Evolutionary conservation across 2,329 filamentous ascomycete genomes (phyloP).

Genomic region (Thelonectria rubi): DNA sequence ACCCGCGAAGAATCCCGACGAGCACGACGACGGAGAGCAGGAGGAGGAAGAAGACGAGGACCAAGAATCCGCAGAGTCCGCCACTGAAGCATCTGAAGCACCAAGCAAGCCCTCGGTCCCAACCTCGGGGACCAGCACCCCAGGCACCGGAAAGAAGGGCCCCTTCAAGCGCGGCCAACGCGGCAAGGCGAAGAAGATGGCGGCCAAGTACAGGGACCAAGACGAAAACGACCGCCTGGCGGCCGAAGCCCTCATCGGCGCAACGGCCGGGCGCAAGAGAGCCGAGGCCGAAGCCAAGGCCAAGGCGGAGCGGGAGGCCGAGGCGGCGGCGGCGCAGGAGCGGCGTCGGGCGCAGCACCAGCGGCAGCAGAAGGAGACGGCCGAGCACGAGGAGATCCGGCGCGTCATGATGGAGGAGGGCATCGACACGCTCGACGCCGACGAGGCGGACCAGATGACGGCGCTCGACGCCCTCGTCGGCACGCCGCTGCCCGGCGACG

Average conservation of each 20-base stretch:
- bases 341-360: constrained; percentile 84
- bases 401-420: constrained; percentile 68
- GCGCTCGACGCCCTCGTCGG: constrained; percentile 79
- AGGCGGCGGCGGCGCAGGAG: constrained; percentile 75
- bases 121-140: constrained; percentile 21
- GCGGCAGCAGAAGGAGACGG: constrained; percentile 77
- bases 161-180: constrained; percentile 75
- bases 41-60: constrained; percentile 41
- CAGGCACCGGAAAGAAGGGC: constrained; percentile 50
- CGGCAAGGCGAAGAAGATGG: constrained; percentile 86
- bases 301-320: constrained; percentile 73
- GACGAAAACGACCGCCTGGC: constrained; percentile 91
- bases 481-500: constrained; percentile 80
- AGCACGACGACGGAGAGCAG: constrained; percentile 37
- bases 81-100: constrained; percentile 32
- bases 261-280: constrained; percentile 71
- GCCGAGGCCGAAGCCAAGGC: constrained; percentile 73
- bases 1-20: constrained; percentile 44
- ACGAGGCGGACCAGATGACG: constrained; percentile 62
- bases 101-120: constrained; percentile 23
- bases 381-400: constrained; percentile 78
- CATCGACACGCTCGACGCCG: constrained; percentile 67
- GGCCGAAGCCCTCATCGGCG: constrained; percentile 87
- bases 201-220: constrained; percentile 90
- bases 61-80: constrained; percentile 27